Evolutionary conservation across 768 basidiomycete species (phyloP).

Genomic region (Hortiboletus campestris): DNA sequence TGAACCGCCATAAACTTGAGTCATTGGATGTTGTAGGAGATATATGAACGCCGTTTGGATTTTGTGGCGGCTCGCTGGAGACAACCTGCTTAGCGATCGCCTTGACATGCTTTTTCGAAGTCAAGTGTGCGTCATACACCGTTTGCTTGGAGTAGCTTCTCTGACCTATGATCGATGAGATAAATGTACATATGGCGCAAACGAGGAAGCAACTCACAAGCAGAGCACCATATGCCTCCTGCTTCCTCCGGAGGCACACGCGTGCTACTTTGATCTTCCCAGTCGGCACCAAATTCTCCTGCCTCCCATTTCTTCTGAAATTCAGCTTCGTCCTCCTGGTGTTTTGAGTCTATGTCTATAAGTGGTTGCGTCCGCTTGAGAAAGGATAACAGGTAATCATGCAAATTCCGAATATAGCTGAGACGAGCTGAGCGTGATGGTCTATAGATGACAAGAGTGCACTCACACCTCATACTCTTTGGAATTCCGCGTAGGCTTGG

Average conservation of each 20-base stretch:
- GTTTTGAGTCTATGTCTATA: conserved; percentile 67
- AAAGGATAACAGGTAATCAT: conserved; percentile 85
- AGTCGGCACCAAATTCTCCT: conserved; percentile 64
- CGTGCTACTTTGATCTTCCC: conserved; percentile 58
- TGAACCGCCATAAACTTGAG: conserved; percentile 37
- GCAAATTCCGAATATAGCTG: conserved; percentile 82
- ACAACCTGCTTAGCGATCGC: conserved; percentile 71
- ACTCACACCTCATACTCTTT: conserved; percentile 81
- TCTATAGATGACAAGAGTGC: conserved; percentile 1
- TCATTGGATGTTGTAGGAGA: conserved; percentile 32
- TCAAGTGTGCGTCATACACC: conserved; percentile 94
- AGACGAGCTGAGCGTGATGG: conserved; percentile 7
- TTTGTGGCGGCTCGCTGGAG: conserved; percentile 34
- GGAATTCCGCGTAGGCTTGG: conserved; percentile 61
- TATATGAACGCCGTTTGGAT: conserved; percentile 33
- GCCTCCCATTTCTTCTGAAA: conserved; percentile 83
- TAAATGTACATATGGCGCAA: not conserved
- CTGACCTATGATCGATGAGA: conserved; percentile 59
- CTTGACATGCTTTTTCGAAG: conserved; percentile 94
- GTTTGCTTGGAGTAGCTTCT: conserved; percentile 96
- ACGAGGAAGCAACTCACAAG: conserved; percentile 59
- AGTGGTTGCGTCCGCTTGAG: conserved; percentile 82
- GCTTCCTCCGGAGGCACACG: conserved; percentile 40
- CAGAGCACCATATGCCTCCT: conserved; percentile 88
- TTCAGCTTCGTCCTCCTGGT: conserved; percentile 59